Evolutionary conservation across 2,329 filamentous ascomycete genomes (phyloP).

Genomic region (Aureobasidium subglaciale): DNA sequence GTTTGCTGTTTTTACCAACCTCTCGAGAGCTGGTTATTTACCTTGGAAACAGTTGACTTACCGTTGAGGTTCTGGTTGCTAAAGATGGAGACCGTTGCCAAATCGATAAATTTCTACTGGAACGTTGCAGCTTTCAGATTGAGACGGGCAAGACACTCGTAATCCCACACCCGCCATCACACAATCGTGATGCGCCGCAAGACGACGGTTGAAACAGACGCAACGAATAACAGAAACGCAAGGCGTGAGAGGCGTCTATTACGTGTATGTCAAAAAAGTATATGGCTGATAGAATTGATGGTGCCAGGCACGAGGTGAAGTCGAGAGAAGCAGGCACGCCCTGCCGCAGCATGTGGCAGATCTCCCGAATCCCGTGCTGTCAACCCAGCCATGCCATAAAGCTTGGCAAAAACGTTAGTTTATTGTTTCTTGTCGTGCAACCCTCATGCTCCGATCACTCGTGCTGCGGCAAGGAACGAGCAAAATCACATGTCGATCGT

Average conservation of each 20-base stretch:
- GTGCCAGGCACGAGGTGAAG: background rate
- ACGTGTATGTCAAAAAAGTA: background rate
- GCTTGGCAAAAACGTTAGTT: conserved; percentile 6
- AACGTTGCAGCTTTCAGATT: conserved; percentile 9
- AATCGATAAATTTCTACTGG: conserved; percentile 13
- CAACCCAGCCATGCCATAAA: conserved; percentile 1
- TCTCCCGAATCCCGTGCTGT: conserved; percentile 1
- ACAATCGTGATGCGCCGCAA: background rate
- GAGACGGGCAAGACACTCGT: conserved; percentile 6
- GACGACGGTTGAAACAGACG: background rate
- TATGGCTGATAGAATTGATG: background rate
- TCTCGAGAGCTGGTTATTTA: background rate
- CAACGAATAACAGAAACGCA: background rate
- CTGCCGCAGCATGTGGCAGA: conserved; percentile 4
- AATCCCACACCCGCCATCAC: background rate
- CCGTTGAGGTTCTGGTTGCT: conserved; percentile 1
- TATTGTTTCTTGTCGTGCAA: conserved; percentile 2
- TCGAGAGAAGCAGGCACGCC: background rate
- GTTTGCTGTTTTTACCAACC: conserved; percentile 1
- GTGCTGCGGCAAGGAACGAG: conserved; percentile 6
- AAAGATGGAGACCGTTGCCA: conserved; percentile 14
- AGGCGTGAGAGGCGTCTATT: background rate
- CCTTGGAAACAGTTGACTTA: conserved; percentile 12
- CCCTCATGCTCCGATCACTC: background rate
- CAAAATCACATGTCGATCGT: conserved; percentile 1